phyloP scores from a whole-genome alignment of 208 protist genomes.

The Leishmania guyanensis region DNA sequence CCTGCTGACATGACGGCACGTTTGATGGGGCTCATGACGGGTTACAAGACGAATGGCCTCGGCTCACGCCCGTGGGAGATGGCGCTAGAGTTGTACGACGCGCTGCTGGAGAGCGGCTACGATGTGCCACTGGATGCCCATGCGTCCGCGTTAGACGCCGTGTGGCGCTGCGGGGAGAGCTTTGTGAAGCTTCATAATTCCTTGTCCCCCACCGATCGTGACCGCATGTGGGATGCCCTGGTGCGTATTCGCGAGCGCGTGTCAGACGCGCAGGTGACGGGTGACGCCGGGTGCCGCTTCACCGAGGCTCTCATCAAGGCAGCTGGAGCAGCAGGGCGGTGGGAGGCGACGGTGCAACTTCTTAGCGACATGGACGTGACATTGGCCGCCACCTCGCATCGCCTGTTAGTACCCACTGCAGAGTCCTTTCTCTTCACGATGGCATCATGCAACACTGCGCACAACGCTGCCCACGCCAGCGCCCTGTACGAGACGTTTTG shows the following conservation, averaged over 20 bases:
- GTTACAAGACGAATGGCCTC: slow-evolving; percentile 62
- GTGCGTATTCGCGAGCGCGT: slow-evolving; percentile 39
- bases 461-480: slow-evolving; percentile 54
- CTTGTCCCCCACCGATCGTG: slow-evolving; percentile 26
- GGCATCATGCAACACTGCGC: slow-evolving; percentile 59
- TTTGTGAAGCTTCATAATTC: slow-evolving; percentile 53
- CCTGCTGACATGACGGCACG: slow-evolving; percentile 74
- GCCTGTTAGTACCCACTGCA: slow-evolving; percentile 71
- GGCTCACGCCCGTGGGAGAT: slow-evolving; percentile 71
- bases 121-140: slow-evolving; percentile 61
- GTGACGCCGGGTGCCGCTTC: slow-evolving; percentile 81
- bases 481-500: slow-evolving; percentile 47
- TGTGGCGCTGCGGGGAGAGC: slow-evolving; percentile 75
- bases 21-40: slow-evolving; percentile 78
- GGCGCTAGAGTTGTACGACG: slow-evolving; percentile 64
- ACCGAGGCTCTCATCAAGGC: slow-evolving; percentile 76
- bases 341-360: slow-evolving; percentile 59
- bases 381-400: slow-evolving; percentile 37
- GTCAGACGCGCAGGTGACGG: slow-evolving; percentile 37
- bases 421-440: slow-evolving; percentile 78
- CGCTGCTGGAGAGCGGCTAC: slow-evolving; percentile 48
- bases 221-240: slow-evolving; percentile 35
- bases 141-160: slow-evolving; percentile 71
- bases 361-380: slow-evolving; percentile 52
- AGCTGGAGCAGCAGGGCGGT: slow-evolving; percentile 47